Evolutionary conservation across 176 grass and related monocot genomes (phyloP), one percentile per base, ranked within the genome.

Genomic region (Rhipidocladum racemiflorum): DNA sequence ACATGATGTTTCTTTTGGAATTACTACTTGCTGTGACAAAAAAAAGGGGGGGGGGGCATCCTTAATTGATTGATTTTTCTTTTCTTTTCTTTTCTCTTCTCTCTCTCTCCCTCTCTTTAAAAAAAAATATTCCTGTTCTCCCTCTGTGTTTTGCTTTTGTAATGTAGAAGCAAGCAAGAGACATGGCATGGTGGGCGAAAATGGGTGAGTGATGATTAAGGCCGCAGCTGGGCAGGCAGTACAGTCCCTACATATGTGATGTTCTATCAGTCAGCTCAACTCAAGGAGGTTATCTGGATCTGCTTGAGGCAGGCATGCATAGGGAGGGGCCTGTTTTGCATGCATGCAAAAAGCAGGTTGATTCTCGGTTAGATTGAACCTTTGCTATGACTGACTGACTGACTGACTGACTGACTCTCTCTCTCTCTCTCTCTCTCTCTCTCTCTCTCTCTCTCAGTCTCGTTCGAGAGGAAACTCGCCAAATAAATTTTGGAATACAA

Each of bases 331-430:
- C 84, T 50, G 27, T 32, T 46, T 9, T 65, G 61, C 49, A 75
- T 87, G 46, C 69, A 81, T 74, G 69, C 36, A 81, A 67, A 81
- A 81, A 38, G 77, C 68, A 14, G 4, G 29, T 12, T 51, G 27
- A 49, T 63, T 13, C 20, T 62, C 28, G 51, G 11, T 7, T 35
- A 28, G 49, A 55, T 74, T 36, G 28, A 38, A 21, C 71, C 24
- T 12, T 34, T 57, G 70, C 43, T 44, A 25, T 59, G 14, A 43
- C n/a, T 57, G n/a, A 38, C 15, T 14, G 9, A 4, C 44, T 4
- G n/a, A n/a, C n/a, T n/a, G n/a, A n/a, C n/a, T 57, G n/a, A 38
- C 15, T 14, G 9, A 4, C 44, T 4, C 11, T 3, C 30, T 17
- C 36, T 20, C 14, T 6, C 62, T 27, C 16, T 29, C 59, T 16